Percentiles rank a stretch among this genome's conserved stretches.
phyloP scores from a whole-genome alignment of 2,329 filamentous ascomycete species.

The Aspergillus novoparasiticus region DNA sequence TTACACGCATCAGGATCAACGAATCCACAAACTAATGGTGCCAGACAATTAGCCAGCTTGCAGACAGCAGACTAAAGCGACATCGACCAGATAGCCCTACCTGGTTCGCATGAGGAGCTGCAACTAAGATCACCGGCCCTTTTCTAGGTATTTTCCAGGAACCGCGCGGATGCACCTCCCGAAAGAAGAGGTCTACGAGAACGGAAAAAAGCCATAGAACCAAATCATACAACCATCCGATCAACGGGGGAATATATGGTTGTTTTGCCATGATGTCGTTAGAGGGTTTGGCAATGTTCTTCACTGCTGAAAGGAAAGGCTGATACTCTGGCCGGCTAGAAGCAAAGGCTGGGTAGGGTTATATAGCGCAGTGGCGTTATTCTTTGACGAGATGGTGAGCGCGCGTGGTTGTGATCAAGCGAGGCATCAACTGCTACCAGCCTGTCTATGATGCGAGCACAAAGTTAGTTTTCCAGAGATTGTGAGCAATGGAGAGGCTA shows the following conservation, averaged over 20 bases:
- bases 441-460: neutral
- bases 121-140: conserved; percentile 92
- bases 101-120: conserved; percentile 95
- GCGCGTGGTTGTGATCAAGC: neutral
- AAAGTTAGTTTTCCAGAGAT: neutral
- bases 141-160: conserved; percentile 91
- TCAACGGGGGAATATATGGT: conserved; percentile 46
- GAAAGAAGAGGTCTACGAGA: conserved; percentile 94
- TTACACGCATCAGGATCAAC: conserved; percentile 85
- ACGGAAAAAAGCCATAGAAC: conserved; percentile 59
- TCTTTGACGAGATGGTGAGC: neutral
- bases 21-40: conserved; percentile 82
- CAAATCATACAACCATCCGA: conserved; percentile 54
- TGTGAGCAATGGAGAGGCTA: neutral
- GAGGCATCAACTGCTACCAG: neutral
- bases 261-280: conserved; percentile 36
- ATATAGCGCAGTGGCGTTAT: conserved; percentile 1
- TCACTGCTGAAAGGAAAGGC: neutral
- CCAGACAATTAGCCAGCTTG: conserved; percentile 6
- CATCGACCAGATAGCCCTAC: conserved; percentile 47
- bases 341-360: neutral
- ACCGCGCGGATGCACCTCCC: conserved; percentile 91
- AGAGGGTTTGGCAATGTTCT: neutral
- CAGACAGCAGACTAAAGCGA: neutral
- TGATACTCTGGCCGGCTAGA: neutral